A percentile compares a stretch with the other conserved stretches of the same genome.
These are phyloP conservation scores for Coemansia umbellata DNA, from an alignment of 192 early-diverging fungal species.

Conservation along the genomic window DNA sequence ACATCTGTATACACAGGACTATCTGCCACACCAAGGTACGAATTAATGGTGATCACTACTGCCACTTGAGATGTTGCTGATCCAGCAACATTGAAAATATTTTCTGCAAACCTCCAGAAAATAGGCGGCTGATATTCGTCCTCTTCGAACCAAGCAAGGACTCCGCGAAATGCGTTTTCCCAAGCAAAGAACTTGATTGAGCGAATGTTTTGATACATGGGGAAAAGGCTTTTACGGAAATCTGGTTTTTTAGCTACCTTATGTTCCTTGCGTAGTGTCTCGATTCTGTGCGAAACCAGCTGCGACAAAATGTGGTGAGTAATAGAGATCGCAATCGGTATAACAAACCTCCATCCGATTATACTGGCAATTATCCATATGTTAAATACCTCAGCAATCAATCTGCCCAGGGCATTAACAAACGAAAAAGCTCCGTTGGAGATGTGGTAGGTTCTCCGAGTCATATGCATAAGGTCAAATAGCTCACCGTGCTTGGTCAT, in stretches of 20 bases:
- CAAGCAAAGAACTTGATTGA: slow-evolving; percentile 67
- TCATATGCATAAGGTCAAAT: background rate
- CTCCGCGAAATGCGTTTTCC: slow-evolving; percentile 34
- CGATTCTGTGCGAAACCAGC: background rate
- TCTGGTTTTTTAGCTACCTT: background rate
- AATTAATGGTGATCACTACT: slow-evolving; percentile 55
- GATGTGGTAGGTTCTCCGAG: background rate
- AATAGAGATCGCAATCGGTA: slow-evolving; percentile 12
- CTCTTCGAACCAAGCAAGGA: background rate
- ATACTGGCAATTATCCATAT: slow-evolving; percentile 19
- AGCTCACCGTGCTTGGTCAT: background rate
- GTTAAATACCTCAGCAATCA: slow-evolving; percentile 3
- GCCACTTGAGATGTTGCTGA: slow-evolving; percentile 51
- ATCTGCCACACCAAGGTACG: slow-evolving; percentile 41
- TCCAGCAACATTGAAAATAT: slow-evolving; percentile 21
- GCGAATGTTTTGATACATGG: slow-evolving; percentile 50
- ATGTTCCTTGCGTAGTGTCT: background rate
- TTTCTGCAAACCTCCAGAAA: slow-evolving; percentile 15
- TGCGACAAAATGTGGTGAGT: background rate
- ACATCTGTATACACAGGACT: slow-evolving; percentile 12
- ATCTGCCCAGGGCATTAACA: background rate
- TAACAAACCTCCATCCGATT: slow-evolving; percentile 28
- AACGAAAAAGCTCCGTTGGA: background rate
- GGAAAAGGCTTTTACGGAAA: background rate
- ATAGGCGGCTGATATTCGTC: slow-evolving; percentile 11